phyloP scores from a whole-genome alignment of 2,329 filamentous ascomycete species.

The Geosmithia morbida region DNA sequence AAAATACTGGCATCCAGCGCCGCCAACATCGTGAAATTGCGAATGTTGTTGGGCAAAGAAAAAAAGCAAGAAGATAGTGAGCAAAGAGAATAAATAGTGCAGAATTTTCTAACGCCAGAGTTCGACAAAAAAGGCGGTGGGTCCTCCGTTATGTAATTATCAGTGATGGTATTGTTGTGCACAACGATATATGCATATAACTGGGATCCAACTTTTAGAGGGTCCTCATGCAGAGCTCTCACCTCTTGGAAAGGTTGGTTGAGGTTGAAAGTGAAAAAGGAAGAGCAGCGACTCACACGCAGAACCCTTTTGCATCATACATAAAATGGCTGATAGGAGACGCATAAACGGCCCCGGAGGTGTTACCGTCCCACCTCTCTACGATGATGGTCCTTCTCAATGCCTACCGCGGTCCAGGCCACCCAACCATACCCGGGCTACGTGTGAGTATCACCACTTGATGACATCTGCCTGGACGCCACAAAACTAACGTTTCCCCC shows the following conservation, averaged over 20 bases:
- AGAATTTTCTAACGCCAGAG: background rate
- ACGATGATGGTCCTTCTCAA: conserved; percentile 32
- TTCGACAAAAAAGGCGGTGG: background rate
- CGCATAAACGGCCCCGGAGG: conserved; percentile 80
- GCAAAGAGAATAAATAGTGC: background rate
- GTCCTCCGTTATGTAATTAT: background rate
- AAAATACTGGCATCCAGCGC: background rate
- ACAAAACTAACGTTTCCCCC: background rate
- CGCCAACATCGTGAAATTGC: background rate
- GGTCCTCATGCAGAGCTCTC: background rate
- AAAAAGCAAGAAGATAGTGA: background rate
- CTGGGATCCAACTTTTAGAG: background rate
- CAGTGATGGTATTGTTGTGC: background rate
- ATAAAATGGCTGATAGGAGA: conserved; percentile 64
- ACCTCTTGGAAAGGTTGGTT: background rate
- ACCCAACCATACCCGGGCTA: conserved; percentile 56
- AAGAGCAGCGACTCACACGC: background rate
- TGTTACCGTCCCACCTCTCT: conserved; percentile 62
- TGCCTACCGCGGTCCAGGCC: conserved; percentile 36
- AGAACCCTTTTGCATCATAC: background rate
- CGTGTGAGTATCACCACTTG: conserved; percentile 8
- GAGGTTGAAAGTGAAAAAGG: background rate
- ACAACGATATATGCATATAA: background rate
- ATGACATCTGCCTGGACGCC: background rate
- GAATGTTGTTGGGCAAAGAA: background rate